These are phyloP conservation scores for Talaromyces amestolkiae DNA, from an alignment of 2,329 filamentous ascomycete genomes.

Conservation along the genomic window DNA sequence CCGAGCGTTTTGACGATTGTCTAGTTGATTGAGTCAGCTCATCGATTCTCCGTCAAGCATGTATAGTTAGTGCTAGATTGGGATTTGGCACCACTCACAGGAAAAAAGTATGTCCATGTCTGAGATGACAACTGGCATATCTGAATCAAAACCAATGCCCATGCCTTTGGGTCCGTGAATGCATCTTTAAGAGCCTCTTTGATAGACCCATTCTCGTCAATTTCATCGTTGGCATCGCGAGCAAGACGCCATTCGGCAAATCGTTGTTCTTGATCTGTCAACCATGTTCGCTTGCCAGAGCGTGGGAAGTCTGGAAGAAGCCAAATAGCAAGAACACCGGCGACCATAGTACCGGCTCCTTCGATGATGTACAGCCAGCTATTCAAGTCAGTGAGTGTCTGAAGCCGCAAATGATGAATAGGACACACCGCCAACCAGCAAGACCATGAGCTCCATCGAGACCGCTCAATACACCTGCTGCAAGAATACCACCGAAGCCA, in stretches of 20 bases:
- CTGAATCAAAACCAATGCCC: slow-evolving; percentile 22
- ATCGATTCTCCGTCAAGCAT: neutral
- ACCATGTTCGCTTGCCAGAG: slow-evolving; percentile 23
- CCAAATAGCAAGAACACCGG: slow-evolving; percentile 34
- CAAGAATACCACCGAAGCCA: slow-evolving; percentile 42
- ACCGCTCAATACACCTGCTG: slow-evolving; percentile 24
- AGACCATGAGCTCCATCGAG: slow-evolving; percentile 33
- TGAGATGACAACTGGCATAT: slow-evolving; percentile 23
- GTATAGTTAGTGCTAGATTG: neutral
- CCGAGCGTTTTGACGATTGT: slow-evolving; percentile 15
- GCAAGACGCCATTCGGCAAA: slow-evolving; percentile 25
- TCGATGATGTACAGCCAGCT: slow-evolving; percentile 42
- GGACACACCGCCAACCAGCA: neutral
- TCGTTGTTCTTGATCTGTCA: slow-evolving; percentile 24
- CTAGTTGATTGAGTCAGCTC: neutral
- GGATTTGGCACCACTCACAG: neutral
- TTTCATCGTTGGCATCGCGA: slow-evolving; percentile 23
- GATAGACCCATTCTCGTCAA: slow-evolving; percentile 24
- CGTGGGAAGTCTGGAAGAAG: slow-evolving; percentile 33
- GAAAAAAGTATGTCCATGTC: slow-evolving; percentile 23
- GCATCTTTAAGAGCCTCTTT: slow-evolving; percentile 22
- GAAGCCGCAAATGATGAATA: neutral
- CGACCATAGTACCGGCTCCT: slow-evolving; percentile 36
- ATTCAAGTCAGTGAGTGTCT: neutral
- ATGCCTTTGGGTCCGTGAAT: slow-evolving; percentile 22